Percentiles rank a stretch among this genome's conserved stretches.
Evolutionary conservation across 2,329 filamentous ascomycete genomes (phyloP).

Genomic region (Fusarium anguioides): DNA sequence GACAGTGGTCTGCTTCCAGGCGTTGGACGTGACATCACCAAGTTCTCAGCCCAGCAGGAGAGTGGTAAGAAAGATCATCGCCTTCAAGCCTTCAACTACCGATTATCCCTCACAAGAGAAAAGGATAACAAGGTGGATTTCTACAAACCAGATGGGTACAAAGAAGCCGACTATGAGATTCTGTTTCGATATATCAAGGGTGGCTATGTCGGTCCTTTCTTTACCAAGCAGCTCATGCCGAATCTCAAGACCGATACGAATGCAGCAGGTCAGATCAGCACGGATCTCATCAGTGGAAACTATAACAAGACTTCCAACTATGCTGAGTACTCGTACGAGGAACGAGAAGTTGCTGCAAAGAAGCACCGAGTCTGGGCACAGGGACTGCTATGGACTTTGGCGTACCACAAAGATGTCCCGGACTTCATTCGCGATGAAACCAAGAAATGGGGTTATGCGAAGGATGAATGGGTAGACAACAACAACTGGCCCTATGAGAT

Average conservation of each 20-base stretch:
- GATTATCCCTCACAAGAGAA: conserved; percentile 9
- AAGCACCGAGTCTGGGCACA: conserved; percentile 25
- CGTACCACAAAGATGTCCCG: conserved; percentile 16
- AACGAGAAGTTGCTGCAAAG: neutral
- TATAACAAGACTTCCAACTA: conserved; percentile 24
- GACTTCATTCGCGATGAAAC: neutral
- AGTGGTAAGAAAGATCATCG: conserved; percentile 25
- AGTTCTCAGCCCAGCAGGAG: neutral
- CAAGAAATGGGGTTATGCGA: conserved; percentile 22
- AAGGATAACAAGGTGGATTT: conserved; percentile 21
- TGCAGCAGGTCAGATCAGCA: conserved; percentile 28
- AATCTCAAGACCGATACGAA: conserved; percentile 34
- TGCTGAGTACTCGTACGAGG: conserved; percentile 26
- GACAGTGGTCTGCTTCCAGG: conserved; percentile 25
- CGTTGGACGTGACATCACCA: neutral
- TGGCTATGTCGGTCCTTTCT: conserved; percentile 18
- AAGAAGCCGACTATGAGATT: conserved; percentile 22
- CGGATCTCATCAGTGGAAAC: conserved; percentile 29
- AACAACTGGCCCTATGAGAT: conserved; percentile 30
- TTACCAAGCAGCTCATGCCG: conserved; percentile 29
- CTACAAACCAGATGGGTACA: conserved; percentile 26
- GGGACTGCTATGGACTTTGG: conserved; percentile 27
- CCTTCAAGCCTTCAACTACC: conserved; percentile 34
- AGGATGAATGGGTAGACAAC: conserved; percentile 22
- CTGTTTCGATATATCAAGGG: conserved; percentile 26